These are phyloP conservation scores for Nannochloropsis limnetica DNA, from an alignment of 352 stramenopile species.

Conservation along the genomic window DNA sequence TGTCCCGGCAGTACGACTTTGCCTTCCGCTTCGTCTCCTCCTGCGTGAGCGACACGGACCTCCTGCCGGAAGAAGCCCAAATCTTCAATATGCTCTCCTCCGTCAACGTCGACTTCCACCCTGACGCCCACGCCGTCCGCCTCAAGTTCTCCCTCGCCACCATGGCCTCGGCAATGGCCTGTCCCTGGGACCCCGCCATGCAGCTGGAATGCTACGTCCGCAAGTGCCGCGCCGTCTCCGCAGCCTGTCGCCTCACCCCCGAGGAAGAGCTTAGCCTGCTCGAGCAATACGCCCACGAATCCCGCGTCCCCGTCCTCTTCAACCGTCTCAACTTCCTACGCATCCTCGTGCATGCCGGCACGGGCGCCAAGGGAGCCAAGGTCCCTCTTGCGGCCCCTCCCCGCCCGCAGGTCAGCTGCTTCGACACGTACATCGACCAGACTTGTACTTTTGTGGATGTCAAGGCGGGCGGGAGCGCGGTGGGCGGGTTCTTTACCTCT, in stretches of 20 bases:
- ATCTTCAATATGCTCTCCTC: constrained; percentile 45
- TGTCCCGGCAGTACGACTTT: constrained; percentile 80
- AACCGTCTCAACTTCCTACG: constrained; percentile 10
- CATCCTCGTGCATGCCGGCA: not conserved
- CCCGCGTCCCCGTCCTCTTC: constrained; percentile 3
- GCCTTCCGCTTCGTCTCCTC: constrained; percentile 46
- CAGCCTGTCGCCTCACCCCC: constrained; percentile 46
- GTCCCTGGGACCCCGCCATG: constrained; percentile 19
- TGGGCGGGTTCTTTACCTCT: constrained; percentile 26
- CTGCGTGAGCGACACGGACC: constrained; percentile 49
- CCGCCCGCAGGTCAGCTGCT: constrained; percentile 5
- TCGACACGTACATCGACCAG: constrained; percentile 26
- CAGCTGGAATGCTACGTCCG: constrained; percentile 44
- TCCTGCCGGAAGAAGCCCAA: constrained; percentile 46
- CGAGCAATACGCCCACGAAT: constrained; percentile 31
- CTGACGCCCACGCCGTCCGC: constrained; percentile 46
- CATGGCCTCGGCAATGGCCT: not conserved
- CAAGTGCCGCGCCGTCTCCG: constrained; percentile 46
- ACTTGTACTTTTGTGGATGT: constrained; percentile 12
- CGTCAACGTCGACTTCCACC: constrained; percentile 49
- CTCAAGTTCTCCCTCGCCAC: constrained; percentile 44
- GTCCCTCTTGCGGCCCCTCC: not conserved
- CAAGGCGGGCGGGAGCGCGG: constrained; percentile 16
- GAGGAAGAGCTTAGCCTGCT: constrained; percentile 50
- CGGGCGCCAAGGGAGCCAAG: not conserved